A percentile compares a stretch with the other conserved stretches of the same genome.
Evolutionary conservation across 768 basidiomycete species (phyloP).

Genomic region (Lactifluus pinguis): DNA sequence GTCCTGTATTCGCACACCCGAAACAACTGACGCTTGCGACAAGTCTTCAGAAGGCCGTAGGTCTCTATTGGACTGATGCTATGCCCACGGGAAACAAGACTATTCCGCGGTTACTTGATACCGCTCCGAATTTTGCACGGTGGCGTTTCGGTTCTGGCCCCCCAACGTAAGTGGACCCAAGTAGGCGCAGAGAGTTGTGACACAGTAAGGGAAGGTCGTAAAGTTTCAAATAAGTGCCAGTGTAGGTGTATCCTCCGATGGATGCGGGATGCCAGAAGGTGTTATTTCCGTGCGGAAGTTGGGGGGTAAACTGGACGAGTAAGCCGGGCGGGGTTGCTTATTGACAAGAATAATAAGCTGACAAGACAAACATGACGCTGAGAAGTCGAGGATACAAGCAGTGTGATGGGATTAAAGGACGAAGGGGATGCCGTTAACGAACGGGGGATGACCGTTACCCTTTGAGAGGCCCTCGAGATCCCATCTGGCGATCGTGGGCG

Average conservation of each 20-base stretch:
- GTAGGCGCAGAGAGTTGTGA: background rate
- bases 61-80: background rate
- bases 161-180: background rate
- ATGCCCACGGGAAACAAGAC: background rate
- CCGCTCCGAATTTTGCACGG: background rate
- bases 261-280: background rate
- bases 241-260: background rate
- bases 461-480: slow-evolving; percentile 1
- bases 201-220: too few species aligned
- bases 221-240: too few species aligned
- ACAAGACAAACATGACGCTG: background rate
- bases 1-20: too few species aligned
- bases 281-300: background rate
- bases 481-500: slow-evolving; percentile 8
- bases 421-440: background rate
- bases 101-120: background rate
- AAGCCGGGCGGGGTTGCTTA: background rate
- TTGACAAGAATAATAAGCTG: background rate
- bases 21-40: background rate
- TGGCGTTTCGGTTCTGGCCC: background rate
- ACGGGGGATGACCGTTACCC: background rate
- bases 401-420: background rate
- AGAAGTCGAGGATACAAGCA: background rate
- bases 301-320: background rate
- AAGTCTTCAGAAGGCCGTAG: background rate